Percentiles rank a stretch among this genome's conserved stretches.
Evolutionary conservation across 345 rosid species (phyloP).

Genomic region (Ceriops tagal): DNA sequence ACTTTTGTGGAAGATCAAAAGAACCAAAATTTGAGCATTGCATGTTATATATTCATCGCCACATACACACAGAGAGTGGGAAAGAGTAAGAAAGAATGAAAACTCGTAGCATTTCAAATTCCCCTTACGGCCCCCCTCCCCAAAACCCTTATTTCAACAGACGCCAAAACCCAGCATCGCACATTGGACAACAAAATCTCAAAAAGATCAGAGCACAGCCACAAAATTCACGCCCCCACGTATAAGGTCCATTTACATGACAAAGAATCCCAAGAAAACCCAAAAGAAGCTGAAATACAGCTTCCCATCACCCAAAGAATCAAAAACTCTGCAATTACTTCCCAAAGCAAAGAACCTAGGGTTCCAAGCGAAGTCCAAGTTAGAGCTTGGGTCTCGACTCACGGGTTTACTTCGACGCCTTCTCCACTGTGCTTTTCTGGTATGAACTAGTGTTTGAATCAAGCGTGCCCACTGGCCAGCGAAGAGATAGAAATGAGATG

Average conservation of each 20-base stretch:
- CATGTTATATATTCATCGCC: too few relatives aligned
- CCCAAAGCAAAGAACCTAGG: constrained; percentile 33
- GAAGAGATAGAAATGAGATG: background rate
- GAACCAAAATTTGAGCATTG: too few relatives aligned
- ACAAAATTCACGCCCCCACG: background rate
- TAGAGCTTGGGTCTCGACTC: constrained; percentile 24
- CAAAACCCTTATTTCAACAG: constrained; percentile 5
- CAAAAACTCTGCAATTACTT: constrained; percentile 21
- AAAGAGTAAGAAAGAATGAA: too few relatives aligned
- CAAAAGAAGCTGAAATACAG: constrained; percentile 17
- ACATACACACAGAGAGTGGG: too few relatives aligned
- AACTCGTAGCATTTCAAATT: too few relatives aligned
- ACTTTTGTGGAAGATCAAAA: too few relatives aligned
- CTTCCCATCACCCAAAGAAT: constrained; percentile 16
- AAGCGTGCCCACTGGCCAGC: background rate
- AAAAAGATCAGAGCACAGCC: constrained; percentile 30
- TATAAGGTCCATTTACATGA: background rate
- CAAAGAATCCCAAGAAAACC: background rate
- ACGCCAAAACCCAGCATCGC: constrained; percentile 1
- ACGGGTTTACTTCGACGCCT: constrained; percentile 32
- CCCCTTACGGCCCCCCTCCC: background rate
- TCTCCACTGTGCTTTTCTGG: constrained; percentile 12
- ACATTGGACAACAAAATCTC: constrained; percentile 13
- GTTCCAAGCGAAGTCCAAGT: constrained; percentile 18
- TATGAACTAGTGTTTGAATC: constrained; percentile 38